Conservation (phyloP, 2,329 filamentous ascomycete species). For the Catunica adiposa region DNA sequence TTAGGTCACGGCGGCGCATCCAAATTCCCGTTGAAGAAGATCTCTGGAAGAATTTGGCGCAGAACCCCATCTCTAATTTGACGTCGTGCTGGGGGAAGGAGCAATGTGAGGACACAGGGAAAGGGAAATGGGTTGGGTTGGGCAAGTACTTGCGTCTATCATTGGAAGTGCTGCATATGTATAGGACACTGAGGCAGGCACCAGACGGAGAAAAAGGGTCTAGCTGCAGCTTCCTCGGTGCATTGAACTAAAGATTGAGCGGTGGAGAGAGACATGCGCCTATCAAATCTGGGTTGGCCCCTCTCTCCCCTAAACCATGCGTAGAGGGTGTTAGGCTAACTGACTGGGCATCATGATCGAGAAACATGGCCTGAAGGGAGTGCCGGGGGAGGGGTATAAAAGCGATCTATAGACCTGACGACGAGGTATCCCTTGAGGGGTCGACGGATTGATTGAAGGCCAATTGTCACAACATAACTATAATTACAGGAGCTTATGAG, state of each 20-base stretch:
- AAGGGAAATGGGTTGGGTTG: neutral
- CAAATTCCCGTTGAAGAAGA: neutral
- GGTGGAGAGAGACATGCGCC: neutral
- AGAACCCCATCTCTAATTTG: neutral
- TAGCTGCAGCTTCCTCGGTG: neutral
- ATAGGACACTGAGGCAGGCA: neutral
- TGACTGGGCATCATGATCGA: neutral
- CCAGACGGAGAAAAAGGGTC: neutral
- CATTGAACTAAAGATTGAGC: neutral
- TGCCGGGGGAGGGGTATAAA: neutral
- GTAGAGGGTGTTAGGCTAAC: neutral
- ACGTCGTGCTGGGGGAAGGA: neutral
- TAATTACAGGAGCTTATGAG: too few species aligned
- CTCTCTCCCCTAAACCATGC: constrained; percentile 5
- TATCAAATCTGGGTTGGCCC: neutral
- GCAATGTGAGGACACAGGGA: neutral
- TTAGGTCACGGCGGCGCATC: neutral
- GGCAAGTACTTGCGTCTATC: too few species aligned
- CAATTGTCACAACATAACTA: neutral
- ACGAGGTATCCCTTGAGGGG: neutral
- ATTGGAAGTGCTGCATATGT: neutral
- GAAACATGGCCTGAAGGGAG: neutral
- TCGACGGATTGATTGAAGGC: neutral
- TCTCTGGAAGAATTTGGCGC: neutral
- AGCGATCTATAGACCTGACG: neutral